These are phyloP conservation scores for Paramecium octaurelia DNA, from an alignment of 73 alveolate genomes.

Conservation along the genomic window DNA sequence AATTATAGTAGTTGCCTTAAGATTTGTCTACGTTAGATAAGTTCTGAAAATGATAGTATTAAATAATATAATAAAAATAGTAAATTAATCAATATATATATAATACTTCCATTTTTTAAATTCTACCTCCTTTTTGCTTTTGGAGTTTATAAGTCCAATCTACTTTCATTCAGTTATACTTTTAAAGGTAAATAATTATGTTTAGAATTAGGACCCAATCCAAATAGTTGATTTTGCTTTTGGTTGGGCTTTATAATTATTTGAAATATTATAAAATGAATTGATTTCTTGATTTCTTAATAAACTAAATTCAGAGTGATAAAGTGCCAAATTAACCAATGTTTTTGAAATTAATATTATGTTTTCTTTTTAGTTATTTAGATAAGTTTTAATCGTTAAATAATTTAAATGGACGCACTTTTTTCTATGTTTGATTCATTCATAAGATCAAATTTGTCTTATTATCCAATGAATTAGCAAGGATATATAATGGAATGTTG, in stretches of 20 bases:
- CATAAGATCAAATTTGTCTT: not conserved
- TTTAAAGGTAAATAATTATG: not conserved
- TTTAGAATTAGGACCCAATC: not conserved
- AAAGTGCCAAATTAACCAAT: not conserved
- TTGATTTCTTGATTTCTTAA: not conserved
- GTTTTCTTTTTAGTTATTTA: not conserved
- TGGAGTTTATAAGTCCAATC: not conserved
- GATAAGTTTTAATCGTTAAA: not conserved
- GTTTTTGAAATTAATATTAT: not conserved
- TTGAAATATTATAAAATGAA: not conserved
- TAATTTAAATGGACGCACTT: conserved; percentile 15
- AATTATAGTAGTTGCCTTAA: not conserved
- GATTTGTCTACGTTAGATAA: conserved; percentile 27
- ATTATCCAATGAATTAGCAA: not conserved
- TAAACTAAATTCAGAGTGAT: not conserved
- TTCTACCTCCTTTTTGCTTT: not conserved
- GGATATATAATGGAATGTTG: not conserved
- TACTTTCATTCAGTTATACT: not conserved
- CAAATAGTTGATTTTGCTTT: not conserved
- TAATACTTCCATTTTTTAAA: too few species aligned
- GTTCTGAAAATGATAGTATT: conserved; percentile 31
- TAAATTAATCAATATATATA: not conserved
- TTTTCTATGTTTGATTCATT: not conserved
- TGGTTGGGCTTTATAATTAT: not conserved
- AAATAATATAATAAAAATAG: not conserved